Conservation (phyloP, 164 flowering plant genomes). For the Piper longum region DNA sequence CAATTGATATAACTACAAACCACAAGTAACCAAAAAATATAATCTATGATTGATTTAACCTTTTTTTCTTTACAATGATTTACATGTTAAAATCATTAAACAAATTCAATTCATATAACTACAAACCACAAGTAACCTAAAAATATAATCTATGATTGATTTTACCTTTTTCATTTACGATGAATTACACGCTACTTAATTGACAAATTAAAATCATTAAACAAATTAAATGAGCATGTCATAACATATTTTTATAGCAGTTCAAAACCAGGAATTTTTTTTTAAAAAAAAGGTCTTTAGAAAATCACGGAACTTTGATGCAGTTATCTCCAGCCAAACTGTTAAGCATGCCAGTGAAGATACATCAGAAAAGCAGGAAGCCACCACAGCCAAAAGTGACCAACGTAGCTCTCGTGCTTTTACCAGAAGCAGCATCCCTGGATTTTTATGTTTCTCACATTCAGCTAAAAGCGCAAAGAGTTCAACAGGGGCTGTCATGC, state of each 20-base stretch:
- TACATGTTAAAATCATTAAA: not conserved
- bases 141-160: not conserved
- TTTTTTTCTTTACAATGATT: not conserved
- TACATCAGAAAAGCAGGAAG: constrained; percentile 90
- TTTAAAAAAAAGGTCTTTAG: not conserved
- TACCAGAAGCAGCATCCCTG: constrained; percentile 69
- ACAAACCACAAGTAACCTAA: not conserved
- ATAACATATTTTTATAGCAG: too few species aligned
- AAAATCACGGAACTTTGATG: constrained; percentile 52
- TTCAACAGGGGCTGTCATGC: constrained; percentile 44
- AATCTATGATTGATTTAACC: too few species aligned
- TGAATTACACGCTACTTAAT: not conserved
- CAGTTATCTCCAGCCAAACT: constrained; percentile 97
- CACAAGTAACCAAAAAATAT: not conserved
- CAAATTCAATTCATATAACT: not conserved
- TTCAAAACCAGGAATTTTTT: not conserved
- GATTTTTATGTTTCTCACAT: constrained; percentile 69
- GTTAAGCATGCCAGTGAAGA: constrained; percentile 77
- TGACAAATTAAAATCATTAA: not conserved
- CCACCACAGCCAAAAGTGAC: constrained; percentile 86
- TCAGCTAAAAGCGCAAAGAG: constrained; percentile 81
- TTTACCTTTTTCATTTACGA: not conserved
- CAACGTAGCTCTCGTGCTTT: constrained; percentile 84
- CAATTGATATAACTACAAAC: not conserved
- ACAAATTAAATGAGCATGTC: not conserved